phyloP scores from a whole-genome alignment of 257 asterid species.

The Salvia rosmarinus region DNA sequence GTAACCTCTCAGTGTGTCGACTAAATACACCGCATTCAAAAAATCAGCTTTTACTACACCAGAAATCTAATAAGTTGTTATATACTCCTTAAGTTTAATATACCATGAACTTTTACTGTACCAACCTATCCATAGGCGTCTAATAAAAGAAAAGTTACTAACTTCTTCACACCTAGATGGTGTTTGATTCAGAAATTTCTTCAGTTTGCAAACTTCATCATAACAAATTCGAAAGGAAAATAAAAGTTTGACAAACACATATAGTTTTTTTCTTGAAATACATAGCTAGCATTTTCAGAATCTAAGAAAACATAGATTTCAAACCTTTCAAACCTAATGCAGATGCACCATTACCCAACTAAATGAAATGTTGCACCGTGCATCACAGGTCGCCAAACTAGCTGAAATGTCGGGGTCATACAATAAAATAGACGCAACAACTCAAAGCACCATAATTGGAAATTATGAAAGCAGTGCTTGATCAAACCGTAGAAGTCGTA shows the following conservation, averaged over 20 bases:
- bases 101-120: not conserved
- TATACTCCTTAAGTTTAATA: not conserved
- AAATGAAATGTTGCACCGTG: not conserved
- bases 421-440: not conserved
- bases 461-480: not conserved
- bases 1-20: not conserved
- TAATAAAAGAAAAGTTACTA: not conserved
- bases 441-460: not conserved
- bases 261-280: not conserved
- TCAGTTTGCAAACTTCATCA: not conserved
- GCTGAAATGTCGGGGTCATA: not conserved
- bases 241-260: not conserved
- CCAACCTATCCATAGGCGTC: not conserved
- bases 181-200: not conserved
- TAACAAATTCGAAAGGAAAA: not conserved
- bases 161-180: constrained; percentile 10
- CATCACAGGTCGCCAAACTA: not conserved
- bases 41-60: not conserved
- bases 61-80: not conserved
- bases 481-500: not conserved
- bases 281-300: constrained; percentile 8
- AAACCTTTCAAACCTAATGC: not conserved
- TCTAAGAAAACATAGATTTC: constrained; percentile 5
- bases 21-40: not conserved
- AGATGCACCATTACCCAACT: not conserved